Evolutionary conservation across 768 basidiomycete species (phyloP).

Genomic region (Fomitopsis serialis): DNA sequence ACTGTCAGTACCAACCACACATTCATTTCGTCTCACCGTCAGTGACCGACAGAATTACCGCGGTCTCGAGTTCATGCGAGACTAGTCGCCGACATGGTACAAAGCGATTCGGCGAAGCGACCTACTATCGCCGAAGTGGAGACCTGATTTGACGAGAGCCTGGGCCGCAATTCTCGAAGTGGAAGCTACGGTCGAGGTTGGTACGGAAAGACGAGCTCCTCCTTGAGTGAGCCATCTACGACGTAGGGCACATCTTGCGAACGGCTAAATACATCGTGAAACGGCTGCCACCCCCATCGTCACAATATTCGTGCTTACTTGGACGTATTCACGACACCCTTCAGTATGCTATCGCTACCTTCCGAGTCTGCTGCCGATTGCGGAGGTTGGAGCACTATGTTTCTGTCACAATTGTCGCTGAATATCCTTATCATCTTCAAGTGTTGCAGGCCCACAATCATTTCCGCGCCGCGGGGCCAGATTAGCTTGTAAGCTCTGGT

Average conservation of each 20-base stretch:
- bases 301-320: no score
- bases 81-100: constrained; percentile 51
- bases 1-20: no score
- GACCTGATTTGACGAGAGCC: constrained; percentile 11
- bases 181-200: constrained; percentile 12
- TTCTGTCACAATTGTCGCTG: no score
- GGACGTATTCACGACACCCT: no score
- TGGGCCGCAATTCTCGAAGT: background rate
- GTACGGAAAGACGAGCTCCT: constrained; percentile 1
- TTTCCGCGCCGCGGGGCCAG: no score
- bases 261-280: constrained; percentile 4
- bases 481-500: no score
- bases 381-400: no score
- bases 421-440: no score
- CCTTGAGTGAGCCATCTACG: background rate
- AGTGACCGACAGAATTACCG: constrained; percentile 10
- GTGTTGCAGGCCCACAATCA: no score
- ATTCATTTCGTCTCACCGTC: background rate
- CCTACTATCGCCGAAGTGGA: no score
- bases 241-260: constrained; percentile 1
- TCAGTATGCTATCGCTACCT: no score
- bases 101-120: constrained; percentile 57
- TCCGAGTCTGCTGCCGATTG: no score
- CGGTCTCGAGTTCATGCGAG: constrained; percentile 26
- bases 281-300: constrained; percentile 6